Conservation (phyloP, 345 rosid species). For the Cardamine resedifolia region DNA sequence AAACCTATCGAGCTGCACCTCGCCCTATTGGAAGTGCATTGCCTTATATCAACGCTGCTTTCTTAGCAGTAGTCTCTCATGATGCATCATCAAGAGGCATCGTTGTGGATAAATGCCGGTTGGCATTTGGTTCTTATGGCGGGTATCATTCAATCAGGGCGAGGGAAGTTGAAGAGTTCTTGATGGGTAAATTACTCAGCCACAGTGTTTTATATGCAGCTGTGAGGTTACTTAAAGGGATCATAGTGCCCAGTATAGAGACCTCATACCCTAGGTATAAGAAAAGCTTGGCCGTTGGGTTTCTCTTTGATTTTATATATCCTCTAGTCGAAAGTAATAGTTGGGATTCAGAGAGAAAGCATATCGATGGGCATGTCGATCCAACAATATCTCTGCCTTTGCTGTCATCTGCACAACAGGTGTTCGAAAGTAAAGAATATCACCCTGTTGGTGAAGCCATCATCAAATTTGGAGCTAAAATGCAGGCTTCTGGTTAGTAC, state of each 20-base stretch:
- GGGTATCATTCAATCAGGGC: constrained; percentile 75
- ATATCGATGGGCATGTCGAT: constrained; percentile 43
- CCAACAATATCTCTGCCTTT: constrained; percentile 38
- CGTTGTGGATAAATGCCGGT: constrained; percentile 46
- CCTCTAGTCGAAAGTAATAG: constrained; percentile 45
- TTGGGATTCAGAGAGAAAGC: constrained; percentile 17
- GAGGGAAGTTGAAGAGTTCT: constrained; percentile 55
- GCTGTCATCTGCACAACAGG: constrained; percentile 64
- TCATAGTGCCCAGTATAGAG: constrained; percentile 58
- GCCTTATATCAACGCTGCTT: constrained; percentile 78
- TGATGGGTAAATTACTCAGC: constrained; percentile 57
- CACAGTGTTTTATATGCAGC: constrained; percentile 52
- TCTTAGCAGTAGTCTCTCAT: constrained; percentile 60
- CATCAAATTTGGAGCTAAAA: constrained; percentile 59
- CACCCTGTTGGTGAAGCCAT: constrained; percentile 72
- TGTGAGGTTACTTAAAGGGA: constrained; percentile 47
- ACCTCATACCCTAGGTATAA: constrained; percentile 52
- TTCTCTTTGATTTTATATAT: constrained; percentile 65
- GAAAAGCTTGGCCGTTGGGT: constrained; percentile 75
- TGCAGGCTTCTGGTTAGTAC: constrained; percentile 86
- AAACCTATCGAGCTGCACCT: constrained; percentile 82
- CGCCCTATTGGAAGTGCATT: constrained; percentile 79
- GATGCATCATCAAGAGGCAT: constrained; percentile 39
- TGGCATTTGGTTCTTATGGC: constrained; percentile 87
- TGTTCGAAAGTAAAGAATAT: constrained; percentile 49